Evolutionary conservation across 805 yeast genomes (phyloP), one percentile per base, ranked within the genome.

Genomic region (Lachancea waltii): DNA sequence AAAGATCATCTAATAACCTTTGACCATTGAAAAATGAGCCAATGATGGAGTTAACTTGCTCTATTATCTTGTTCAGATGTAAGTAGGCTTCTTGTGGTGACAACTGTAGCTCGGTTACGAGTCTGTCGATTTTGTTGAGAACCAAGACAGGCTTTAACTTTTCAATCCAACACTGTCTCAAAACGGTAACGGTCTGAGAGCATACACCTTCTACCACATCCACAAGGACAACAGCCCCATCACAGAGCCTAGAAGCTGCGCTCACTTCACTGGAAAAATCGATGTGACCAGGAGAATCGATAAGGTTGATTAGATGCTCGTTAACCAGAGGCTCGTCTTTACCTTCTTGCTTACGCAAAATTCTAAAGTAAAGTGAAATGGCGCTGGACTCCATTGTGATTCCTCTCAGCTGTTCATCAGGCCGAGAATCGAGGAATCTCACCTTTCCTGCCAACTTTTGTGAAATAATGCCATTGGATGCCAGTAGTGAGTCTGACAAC

Each of bases 201-300:
- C 97, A 89, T 0, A 92, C 97, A 18, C 99, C 99, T 64, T 92
- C 99, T 2, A 92, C 96, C 3, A 85, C 97, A 60, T 92, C 99
- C 2, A 92, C 95, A 11, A 92, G 66, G 0, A 92, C 94, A 3
- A 92, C 82, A 0, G 97, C 96, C 31, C 97, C 97, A 57, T 92
- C 99, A 65, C 97, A 92, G 30, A 92, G 67, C 52, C 98, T 71
- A 1, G 97, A 87, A 1, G 97, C 95, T 0, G 96, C 85, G 19
- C 95, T 85, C 0, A 92, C 99, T 56, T 92, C 99, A 9, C 94
- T 82, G 1, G 95, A 82, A 59, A 92, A 92, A 63, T 92, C 99
- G 43, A 92, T 86, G 53, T 92, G 99, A n/a, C 99, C 99, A 0
- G 99, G 99, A 0, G 97, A 90, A 62, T 92, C 99, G 41, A 92